Base-by-base conservation (phyloP, 2,329 filamentous ascomycete genomes). In the Nothomitra cinnamomea region DNA sequence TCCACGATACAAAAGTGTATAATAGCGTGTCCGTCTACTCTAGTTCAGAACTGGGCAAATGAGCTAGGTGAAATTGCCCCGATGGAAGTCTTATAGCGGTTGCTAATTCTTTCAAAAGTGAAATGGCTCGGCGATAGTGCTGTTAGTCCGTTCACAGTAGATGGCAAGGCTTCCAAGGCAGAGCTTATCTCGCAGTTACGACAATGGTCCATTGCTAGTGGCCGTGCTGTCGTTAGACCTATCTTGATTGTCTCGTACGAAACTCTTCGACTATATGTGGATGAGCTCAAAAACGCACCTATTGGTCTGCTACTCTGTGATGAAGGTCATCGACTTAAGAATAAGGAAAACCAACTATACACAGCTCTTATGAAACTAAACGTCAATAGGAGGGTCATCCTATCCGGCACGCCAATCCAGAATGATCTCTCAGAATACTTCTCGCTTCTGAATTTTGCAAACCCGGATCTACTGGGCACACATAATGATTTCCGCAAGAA, bases 401-500 rank as follows among this genome's bases (percentile, higher is more conserved):
- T 98, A 15, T 96, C 92, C 0, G 92, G 92, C 56, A 98, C 92
- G 1, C 92, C 92, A 0, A 98, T 98, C 55, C 92, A 98, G 63
- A 98, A 98, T 62, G 92, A 98, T 64, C 70, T 98, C n/a, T 94
- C 90, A 0, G 92, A 98, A 64, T 98, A 98, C 67, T 98, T 95
- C 62, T 82, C 92, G 2, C 76, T 98, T 8, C 85, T 96, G 56
- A 94, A 90, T 66, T 98, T 98, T 62, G 92, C 92, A 25, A 98
- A 98, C 60, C 92, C 92, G 0, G 85, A 87, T 60, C 78, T 96
- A 38, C 79, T 98, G 1, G 92, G 92, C 15, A 92, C 86, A 7
- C 80, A 89, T 24, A 77, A 80, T 47, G 92, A 98, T 43, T 98
- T 98, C 64, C 83, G 90, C 59, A 96, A 96, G 66, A 82, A 85